phyloP scores from a whole-genome alignment of 1,139 yeast genomes.

The Geotrichum fermentans region DNA sequence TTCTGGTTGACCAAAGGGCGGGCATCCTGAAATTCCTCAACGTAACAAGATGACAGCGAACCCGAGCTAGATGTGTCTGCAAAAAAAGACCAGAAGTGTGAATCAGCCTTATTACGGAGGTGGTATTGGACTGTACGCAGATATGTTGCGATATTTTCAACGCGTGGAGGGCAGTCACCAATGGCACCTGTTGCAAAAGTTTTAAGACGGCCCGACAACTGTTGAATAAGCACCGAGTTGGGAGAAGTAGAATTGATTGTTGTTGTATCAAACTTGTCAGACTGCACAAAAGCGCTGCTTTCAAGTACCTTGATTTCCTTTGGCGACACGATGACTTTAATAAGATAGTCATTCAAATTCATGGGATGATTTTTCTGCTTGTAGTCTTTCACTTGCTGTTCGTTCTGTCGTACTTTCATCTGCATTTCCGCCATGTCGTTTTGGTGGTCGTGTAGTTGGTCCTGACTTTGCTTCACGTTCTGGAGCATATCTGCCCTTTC shows the following conservation, averaged over 20 bases:
- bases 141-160: slow-evolving; percentile 14
- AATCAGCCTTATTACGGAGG: slow-evolving; percentile 12
- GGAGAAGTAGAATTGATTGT: slow-evolving; percentile 9
- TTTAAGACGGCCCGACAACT: slow-evolving; percentile 4
- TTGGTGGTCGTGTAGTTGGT: background rate
- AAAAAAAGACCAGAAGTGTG: slow-evolving; percentile 14
- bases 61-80: slow-evolving; percentile 12
- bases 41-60: slow-evolving; percentile 6
- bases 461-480: background rate
- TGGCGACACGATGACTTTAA: slow-evolving; percentile 15
- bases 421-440: background rate
- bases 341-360: slow-evolving; percentile 6
- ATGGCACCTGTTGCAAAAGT: slow-evolving; percentile 1
- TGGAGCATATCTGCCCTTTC: background rate
- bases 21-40: slow-evolving; percentile 7
- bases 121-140: slow-evolving; percentile 15
- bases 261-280: background rate
- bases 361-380: slow-evolving; percentile 8
- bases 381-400: slow-evolving; percentile 3
- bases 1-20: background rate
- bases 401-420: background rate
- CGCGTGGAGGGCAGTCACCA: slow-evolving; percentile 12
- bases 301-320: slow-evolving; percentile 10
- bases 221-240: slow-evolving; percentile 6
- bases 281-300: background rate